Conservation (phyloP, 495 filamentous ascomycete species). For the Chaetomium cochliodes region DNA sequence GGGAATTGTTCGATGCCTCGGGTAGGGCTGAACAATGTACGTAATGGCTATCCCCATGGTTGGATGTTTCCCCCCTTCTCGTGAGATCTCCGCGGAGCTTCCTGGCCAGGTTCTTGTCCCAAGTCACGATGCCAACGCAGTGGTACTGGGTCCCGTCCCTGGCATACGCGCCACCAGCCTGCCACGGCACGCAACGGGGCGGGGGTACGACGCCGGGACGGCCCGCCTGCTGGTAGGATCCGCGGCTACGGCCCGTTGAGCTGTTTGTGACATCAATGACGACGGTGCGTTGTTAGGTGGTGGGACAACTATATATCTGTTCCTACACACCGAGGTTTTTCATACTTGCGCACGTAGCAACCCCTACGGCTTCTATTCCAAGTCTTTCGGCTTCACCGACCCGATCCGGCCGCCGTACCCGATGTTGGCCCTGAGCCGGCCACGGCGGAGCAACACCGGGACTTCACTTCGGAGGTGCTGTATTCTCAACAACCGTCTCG, state of each 20-base stretch:
- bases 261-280: constrained; percentile 12
- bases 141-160: constrained; percentile 42
- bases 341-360: background rate
- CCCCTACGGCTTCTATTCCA: background rate
- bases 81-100: constrained; percentile 41
- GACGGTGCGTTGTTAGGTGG: background rate
- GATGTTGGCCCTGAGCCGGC: background rate
- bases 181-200: constrained; percentile 8
- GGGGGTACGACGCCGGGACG: constrained; percentile 11
- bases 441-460: background rate
- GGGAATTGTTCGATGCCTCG: constrained; percentile 17
- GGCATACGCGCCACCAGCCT: constrained; percentile 21
- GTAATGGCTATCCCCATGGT: constrained; percentile 42
- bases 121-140: constrained; percentile 35
- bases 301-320: background rate
- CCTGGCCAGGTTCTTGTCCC: constrained; percentile 42
- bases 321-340: background rate
- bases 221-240: constrained; percentile 7
- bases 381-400: background rate
- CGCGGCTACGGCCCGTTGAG: background rate
- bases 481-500: background rate
- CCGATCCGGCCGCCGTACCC: background rate
- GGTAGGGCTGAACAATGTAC: constrained; percentile 29
- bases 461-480: background rate
- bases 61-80: constrained; percentile 44